Base-by-base conservation (phyloP, 495 filamentous ascomycete genomes). In the Penicillium herquei region DNA sequence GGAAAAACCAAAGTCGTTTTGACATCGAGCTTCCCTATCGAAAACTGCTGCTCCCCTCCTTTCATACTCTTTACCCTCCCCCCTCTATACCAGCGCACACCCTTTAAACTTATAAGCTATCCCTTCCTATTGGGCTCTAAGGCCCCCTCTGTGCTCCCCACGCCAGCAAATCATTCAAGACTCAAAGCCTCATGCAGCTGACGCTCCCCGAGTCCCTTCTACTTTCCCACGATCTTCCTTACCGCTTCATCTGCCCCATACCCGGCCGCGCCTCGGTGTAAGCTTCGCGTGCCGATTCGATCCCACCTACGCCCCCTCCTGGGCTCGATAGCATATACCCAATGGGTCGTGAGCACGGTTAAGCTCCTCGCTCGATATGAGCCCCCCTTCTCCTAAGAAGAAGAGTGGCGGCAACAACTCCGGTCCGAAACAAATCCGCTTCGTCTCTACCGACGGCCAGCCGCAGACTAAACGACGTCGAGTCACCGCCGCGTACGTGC, bases 371-470 rank as follows among this genome's bases (percentile, higher is more conserved):
- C 75, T 78, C 72, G 75, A 67, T 49, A 78, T 78, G 75, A 77
- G 75, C 72, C 59, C 62, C 52, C 66, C 71, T 67, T 73, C 74
- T 65, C 67, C 75, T 51, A 70, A 70, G 65, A 72, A 71, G 68
- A 78, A 76, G 53, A 65, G 58, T 54, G 64, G 66, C 65, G 71
- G 65, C 61, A 67, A 55, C 66, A 51, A 66, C 59, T 66, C 70
- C 51, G 67, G 62, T 47, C 75, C 65, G 33, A 75, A 74, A 56
- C 77, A 78, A 65, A 89, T 92, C 50, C 84, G 89, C 59, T 92
- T 92, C 69, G 87, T 92, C 58, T 85, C 88, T 52, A 90, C 88
- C 62, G 86, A 91, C 70, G 89, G 88, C 55, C 87, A 89, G 58
- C 89, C 88, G 45, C 87, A 89, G 57, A 86, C 87, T 44, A 92